Conservation (phyloP, 2,329 filamentous ascomycete genomes). For the Penicillium sp. region DNA sequence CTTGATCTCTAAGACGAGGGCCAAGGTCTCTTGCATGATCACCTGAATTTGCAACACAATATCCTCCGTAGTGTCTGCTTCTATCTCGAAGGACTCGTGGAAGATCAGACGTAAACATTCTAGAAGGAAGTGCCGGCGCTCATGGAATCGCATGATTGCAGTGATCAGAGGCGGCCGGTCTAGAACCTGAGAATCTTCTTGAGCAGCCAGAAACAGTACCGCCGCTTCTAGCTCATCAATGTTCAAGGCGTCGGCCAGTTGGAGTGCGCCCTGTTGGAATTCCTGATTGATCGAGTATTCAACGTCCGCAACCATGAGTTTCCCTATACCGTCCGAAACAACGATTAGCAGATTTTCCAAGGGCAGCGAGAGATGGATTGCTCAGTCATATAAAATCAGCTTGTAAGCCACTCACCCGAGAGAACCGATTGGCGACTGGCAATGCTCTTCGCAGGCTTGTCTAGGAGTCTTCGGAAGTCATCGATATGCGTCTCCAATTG, state of each 20-base stretch:
- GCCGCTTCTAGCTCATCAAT: slow-evolving; percentile 87
- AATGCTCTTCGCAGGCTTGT: slow-evolving; percentile 71
- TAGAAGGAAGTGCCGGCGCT: slow-evolving; percentile 75
- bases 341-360: slow-evolving; percentile 18
- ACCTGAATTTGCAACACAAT: slow-evolving; percentile 39
- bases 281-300: slow-evolving; percentile 80
- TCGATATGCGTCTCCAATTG: slow-evolving; percentile 65
- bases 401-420: slow-evolving; percentile 53
- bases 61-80: slow-evolving; percentile 52
- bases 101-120: slow-evolving; percentile 80
- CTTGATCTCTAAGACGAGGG: slow-evolving; percentile 59
- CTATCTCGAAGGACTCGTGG: slow-evolving; percentile 62
- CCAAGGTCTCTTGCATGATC: slow-evolving; percentile 56
- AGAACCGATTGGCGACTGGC: slow-evolving; percentile 69
- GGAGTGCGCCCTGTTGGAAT: slow-evolving; percentile 77
- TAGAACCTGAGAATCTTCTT: slow-evolving; percentile 64
- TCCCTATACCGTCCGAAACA: slow-evolving; percentile 55
- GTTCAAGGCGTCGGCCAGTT: slow-evolving; percentile 82
- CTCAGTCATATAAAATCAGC: slow-evolving; percentile 6
- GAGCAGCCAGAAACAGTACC: slow-evolving; percentile 68
- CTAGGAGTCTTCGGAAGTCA: slow-evolving; percentile 68
- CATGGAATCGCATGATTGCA: slow-evolving; percentile 83
- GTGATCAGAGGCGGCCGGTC: slow-evolving; percentile 73
- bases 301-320: slow-evolving; percentile 67
- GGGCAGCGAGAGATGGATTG: neutral